phyloP scores from a whole-genome alignment of 108 stramenopile genomes.

The Seminavis robusta region DNA sequence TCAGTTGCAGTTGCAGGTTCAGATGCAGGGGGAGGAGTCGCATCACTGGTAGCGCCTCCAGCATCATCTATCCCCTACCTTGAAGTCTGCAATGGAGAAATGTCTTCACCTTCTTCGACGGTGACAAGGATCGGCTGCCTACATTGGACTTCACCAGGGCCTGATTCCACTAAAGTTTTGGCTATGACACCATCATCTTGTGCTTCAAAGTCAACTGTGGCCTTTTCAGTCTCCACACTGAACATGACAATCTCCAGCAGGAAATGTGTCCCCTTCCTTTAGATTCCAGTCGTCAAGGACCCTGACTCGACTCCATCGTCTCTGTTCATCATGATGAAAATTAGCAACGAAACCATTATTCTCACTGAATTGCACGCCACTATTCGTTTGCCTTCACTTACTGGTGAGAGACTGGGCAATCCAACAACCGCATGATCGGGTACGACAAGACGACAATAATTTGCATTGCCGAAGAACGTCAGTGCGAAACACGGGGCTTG shows the following conservation, averaged over 20 bases:
- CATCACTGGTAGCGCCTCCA: constrained; percentile 21
- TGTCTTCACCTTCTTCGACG: constrained; percentile 84
- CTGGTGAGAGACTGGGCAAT: constrained; percentile 92
- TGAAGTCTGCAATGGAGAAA: constrained; percentile 89
- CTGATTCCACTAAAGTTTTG: constrained; percentile 83
- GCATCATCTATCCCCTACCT: constrained; percentile 28
- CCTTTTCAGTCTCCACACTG: constrained; percentile 98
- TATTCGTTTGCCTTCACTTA: too few species aligned
- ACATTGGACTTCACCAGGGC: constrained; percentile 72
- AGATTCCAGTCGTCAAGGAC: constrained; percentile 85
- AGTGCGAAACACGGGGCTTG: too few species aligned
- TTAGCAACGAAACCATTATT: constrained; percentile 1
- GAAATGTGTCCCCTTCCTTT: constrained; percentile 76
- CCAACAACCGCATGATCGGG: constrained; percentile 87
- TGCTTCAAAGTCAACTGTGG: constrained; percentile 96
- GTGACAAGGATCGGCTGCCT: constrained; percentile 87
- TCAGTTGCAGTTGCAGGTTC: constrained; percentile 13
- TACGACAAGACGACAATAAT: too few species aligned
- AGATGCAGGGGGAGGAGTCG: constrained; percentile 25
- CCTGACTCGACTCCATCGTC: constrained; percentile 93
- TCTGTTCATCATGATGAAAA: not conserved
- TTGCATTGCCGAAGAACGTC: too few species aligned
- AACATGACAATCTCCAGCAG: constrained; percentile 88
- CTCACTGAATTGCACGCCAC: too few species aligned
- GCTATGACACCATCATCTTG: constrained; percentile 97